Evolutionary conservation across 2,329 filamentous ascomycete species (phyloP), one percentile per base, ranked within the genome.

Genomic region (Colletotrichum ledebouriae): DNA sequence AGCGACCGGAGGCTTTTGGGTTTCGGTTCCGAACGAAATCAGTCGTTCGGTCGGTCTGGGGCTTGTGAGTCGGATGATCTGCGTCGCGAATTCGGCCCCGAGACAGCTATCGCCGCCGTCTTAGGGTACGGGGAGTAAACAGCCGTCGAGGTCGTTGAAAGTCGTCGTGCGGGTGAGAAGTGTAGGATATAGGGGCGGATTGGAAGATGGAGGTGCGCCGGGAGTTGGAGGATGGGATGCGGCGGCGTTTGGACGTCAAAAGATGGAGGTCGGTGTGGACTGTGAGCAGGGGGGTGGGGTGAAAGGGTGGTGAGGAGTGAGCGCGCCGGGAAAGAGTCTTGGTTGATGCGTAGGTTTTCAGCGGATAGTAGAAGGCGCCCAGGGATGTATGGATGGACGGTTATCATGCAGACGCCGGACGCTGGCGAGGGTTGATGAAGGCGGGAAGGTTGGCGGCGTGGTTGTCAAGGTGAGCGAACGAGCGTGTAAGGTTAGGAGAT

Each of bases 71-170:
- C 33, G 46, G 22, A 15, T 22, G 57, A 46, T 65, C 25, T 52
- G 55, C 56, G 66, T 66, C 66, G 66, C 66, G 56, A 47, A 56
- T 56, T 56, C 66, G 66, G 66, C 66, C 66, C 56, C 66, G 49
- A 44, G 62, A 69, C 66, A 69, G 66, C 66, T 60, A 50, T 60
- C 62, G 66, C 66, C 66, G 66, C 62, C 66, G 65, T 67, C 65
- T 39, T 69, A 37, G 66, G 61, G 41, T 59, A 50, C 47, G 61
- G 22, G 39, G 20, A 29, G 6, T 39, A 52, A 39, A 46, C 61
- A 59, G 61, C 55, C 65, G 61, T 50, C 39, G 49, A 56, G 25
- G 25, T 17, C 39, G 25, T 53, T n/a, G 22, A 65, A 46, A 25
- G 15, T 41, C 10, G 17, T 49, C 17, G n/a, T 17, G 12, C 11